These are phyloP conservation scores for Scytalidium sp. DNA, from an alignment of 2,329 filamentous ascomycete species.

Conservation along the genomic window DNA sequence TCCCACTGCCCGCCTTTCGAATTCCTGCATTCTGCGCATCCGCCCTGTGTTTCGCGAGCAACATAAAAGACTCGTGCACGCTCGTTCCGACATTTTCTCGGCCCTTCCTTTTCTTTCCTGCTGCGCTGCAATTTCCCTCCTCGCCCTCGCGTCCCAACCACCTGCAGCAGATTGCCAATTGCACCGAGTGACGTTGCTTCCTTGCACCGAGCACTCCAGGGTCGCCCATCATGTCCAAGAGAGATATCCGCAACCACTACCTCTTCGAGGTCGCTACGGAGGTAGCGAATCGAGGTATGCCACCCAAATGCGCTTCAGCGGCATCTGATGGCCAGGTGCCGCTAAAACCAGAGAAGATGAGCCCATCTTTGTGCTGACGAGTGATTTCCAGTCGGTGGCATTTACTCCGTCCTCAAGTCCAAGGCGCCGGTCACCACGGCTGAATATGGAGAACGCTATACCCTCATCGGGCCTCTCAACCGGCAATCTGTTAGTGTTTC, in stretches of 20 bases:
- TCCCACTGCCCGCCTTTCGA: background rate
- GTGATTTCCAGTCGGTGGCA: slow-evolving; percentile 73
- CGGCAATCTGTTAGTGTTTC: slow-evolving; percentile 70
- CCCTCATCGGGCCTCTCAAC: slow-evolving; percentile 91
- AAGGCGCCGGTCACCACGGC: slow-evolving; percentile 97
- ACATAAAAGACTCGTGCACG: background rate
- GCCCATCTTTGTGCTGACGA: background rate
- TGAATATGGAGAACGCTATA: slow-evolving; percentile 98
- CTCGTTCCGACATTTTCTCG: background rate
- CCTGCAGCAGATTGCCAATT: too few species aligned
- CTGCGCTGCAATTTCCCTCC: background rate
- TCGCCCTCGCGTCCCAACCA: too few species aligned
- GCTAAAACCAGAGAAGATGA: too few species aligned
- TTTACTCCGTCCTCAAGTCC: slow-evolving; percentile 98
- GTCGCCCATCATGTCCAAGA: slow-evolving; percentile 10
- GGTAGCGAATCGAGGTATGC: slow-evolving; percentile 88
- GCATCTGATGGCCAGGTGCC: too few species aligned
- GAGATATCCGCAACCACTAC: slow-evolving; percentile 89
- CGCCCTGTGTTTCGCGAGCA: background rate
- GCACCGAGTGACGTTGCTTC: too few species aligned
- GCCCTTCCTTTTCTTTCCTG: background rate
- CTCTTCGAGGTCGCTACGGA: slow-evolving; percentile 97
- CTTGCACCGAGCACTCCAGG: background rate
- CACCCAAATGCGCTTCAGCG: slow-evolving; percentile 12
- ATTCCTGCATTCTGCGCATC: too few species aligned